phyloP scores from a whole-genome alignment of 2,329 filamentous ascomycete genomes.

The Aspergillus tamarii region DNA sequence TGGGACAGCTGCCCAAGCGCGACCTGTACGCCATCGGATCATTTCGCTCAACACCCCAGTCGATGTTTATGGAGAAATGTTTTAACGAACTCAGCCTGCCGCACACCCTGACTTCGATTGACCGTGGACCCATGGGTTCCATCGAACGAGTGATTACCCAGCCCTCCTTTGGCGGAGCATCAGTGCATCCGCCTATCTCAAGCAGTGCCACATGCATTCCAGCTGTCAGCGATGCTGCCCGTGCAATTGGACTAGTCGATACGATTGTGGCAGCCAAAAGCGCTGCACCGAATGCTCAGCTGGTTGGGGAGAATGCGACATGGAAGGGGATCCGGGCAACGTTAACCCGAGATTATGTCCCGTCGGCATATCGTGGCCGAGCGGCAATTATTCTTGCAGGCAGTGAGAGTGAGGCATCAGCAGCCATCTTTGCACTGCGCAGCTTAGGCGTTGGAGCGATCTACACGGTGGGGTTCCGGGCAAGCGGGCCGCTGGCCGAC shows the following conservation, averaged over 20 bases:
- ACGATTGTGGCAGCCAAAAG: constrained; percentile 70
- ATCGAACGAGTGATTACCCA: constrained; percentile 75
- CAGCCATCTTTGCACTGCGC: constrained; percentile 76
- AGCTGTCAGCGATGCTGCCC: constrained; percentile 72
- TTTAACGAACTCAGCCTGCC: constrained; percentile 84
- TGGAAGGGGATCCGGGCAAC: constrained; percentile 87
- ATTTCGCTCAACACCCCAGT: constrained; percentile 72
- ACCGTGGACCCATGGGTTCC: constrained; percentile 67
- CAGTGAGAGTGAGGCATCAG: constrained; percentile 73
- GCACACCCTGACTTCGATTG: constrained; percentile 75
- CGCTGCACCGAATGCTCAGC: constrained; percentile 33
- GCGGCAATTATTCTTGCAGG: constrained; percentile 76
- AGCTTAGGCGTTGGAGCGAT: constrained; percentile 76
- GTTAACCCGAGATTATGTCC: constrained; percentile 77
- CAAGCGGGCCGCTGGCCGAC: constrained; percentile 58
- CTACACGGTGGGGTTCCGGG: constrained; percentile 81
- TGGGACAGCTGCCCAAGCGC: constrained; percentile 79
- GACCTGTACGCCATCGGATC: constrained; percentile 80
- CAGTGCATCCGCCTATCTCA: constrained; percentile 73
- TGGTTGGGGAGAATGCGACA: constrained; percentile 79
- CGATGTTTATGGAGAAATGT: constrained; percentile 83
- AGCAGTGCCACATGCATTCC: constrained; percentile 62
- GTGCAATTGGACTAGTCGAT: constrained; percentile 78
- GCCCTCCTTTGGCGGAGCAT: constrained; percentile 78
- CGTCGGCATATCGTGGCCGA: constrained; percentile 76